phyloP scores from a whole-genome alignment of 2,329 filamentous ascomycete species.

The Sphaceloma murrayae region DNA sequence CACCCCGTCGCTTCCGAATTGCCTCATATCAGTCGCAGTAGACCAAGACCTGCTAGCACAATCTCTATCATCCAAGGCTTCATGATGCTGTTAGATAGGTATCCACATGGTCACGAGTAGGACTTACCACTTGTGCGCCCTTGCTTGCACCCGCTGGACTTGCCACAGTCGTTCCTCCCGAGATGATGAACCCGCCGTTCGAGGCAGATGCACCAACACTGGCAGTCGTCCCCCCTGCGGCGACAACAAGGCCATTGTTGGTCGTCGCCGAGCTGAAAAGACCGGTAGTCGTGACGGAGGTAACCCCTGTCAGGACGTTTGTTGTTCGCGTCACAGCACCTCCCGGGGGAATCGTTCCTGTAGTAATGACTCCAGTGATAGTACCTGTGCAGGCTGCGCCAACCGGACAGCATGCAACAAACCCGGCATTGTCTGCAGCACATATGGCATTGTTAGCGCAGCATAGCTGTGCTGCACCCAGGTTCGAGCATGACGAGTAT shows the following conservation, averaged over 20 bases:
- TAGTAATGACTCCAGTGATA: conserved; percentile 32
- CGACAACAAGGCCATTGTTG: conserved; percentile 23
- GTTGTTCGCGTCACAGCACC: conserved; percentile 20
- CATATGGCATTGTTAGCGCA: conserved; percentile 46
- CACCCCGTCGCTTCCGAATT: background rate
- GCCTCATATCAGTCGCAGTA: conserved; percentile 3
- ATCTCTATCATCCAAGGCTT: conserved; percentile 10
- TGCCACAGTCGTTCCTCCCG: conserved; percentile 27
- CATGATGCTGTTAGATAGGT: conserved; percentile 3
- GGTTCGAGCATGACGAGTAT: conserved; percentile 44
- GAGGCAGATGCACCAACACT: conserved; percentile 18
- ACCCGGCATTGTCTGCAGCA: conserved; percentile 45
- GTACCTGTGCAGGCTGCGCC: conserved; percentile 50
- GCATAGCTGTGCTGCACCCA: conserved; percentile 47
- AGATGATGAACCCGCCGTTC: conserved; percentile 26
- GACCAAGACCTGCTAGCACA: background rate
- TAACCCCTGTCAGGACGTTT: conserved; percentile 16
- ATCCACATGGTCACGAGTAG: background rate
- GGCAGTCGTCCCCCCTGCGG: conserved; percentile 19
- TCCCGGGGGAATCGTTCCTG: conserved; percentile 25
- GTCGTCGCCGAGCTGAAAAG: conserved; percentile 20
- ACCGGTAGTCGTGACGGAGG: conserved; percentile 20
- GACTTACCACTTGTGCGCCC: conserved; percentile 27
- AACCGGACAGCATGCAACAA: conserved; percentile 53
- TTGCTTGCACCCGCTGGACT: conserved; percentile 25